Evolutionary conservation across 2,329 filamentous ascomycete genomes (phyloP).

Genomic region (Elsinoe ampelina): DNA sequence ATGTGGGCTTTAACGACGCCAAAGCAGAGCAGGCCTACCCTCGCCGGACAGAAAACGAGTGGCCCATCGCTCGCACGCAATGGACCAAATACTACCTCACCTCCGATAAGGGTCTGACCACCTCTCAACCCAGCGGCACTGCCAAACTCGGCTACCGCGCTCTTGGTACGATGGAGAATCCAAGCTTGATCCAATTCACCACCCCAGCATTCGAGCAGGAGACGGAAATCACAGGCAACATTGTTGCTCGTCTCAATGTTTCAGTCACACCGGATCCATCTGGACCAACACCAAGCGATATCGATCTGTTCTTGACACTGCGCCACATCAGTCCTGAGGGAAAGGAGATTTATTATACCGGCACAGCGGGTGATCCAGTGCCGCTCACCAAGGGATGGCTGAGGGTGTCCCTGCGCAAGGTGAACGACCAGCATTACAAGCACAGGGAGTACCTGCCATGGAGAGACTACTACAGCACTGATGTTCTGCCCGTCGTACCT

Average conservation of each 20-base stretch:
- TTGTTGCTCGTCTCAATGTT: constrained; percentile 54
- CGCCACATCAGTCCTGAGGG: constrained; percentile 47
- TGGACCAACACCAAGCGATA: constrained; percentile 41
- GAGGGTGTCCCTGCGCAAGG: constrained; percentile 47
- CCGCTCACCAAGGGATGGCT: constrained; percentile 58
- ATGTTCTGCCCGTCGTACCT: constrained; percentile 46
- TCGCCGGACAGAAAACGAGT: constrained; percentile 49
- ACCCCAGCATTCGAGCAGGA: constrained; percentile 49
- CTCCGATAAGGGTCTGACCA: constrained; percentile 34
- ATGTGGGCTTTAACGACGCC: constrained; percentile 54
- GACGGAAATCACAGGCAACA: constrained; percentile 59
- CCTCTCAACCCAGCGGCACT: constrained; percentile 22
- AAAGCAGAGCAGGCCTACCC: constrained; percentile 46
- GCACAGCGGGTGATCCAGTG: constrained; percentile 54
- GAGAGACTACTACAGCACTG: constrained; percentile 49
- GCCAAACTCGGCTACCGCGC: constrained; percentile 48
- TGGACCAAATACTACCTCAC: constrained; percentile 54
- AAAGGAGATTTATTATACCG: constrained; percentile 54
- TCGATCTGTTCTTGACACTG: constrained; percentile 55
- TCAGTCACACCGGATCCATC: constrained; percentile 39
- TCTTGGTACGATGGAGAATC: constrained; percentile 46
- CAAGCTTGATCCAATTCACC: constrained; percentile 47
- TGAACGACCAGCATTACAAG: constrained; percentile 41
- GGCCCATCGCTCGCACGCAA: constrained; percentile 55
- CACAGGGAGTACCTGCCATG: constrained; percentile 48